Base-by-base conservation (phyloP, 2,329 filamentous ascomycete genomes). In the Colletotrichum sidae region DNA sequence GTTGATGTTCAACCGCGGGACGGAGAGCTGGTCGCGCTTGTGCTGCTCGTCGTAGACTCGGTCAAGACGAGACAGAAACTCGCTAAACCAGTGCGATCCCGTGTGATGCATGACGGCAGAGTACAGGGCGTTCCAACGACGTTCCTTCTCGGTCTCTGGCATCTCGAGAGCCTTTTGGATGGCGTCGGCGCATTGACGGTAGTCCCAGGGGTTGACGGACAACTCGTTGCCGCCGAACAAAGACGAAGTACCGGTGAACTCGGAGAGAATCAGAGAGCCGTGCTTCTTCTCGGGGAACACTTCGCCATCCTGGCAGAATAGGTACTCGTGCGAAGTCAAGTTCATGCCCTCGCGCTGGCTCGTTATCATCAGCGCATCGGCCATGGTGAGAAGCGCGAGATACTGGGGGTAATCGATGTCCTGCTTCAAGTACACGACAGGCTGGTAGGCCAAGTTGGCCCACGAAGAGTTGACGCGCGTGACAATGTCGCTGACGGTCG, bases 301-400 rank as follows among this genome's bases (percentile, higher is more conserved):
- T 70, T 87, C 87, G 45, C 94, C 94, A 73, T 98, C 95, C 74
- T 98, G 95, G 74, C 94, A 97, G 70, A 93, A 92, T 39, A 97
- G 86, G 73, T 94, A 98, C 76, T 98, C 95, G 75, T 98, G 96
- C 6, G 92, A 94, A 0, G 95, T 97, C 60, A 98, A 80, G 75
- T 97, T 98, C 96, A 98, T 98, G 68, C 95, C 95, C 76, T 98
- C 95, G 56, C 96, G 93, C 71, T 98, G 89, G 74, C 93, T 96
- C 2, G 95, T 96, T 73, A 98, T 96, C 88, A 97, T 96, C 54
- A 98, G 83, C 3, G 91, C 92, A 79, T 98, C 94, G 2, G 95
- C 96, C 56, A 96, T 90, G 3, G 93, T 93, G 51, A 97, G 85
- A 8, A 98, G 83, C 2, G 94, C 95, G n/a, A 98, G 86, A 72